These are phyloP conservation scores for Cudoniella acicularis DNA, from an alignment of 495 filamentous ascomycete genomes.

Conservation along the genomic window DNA sequence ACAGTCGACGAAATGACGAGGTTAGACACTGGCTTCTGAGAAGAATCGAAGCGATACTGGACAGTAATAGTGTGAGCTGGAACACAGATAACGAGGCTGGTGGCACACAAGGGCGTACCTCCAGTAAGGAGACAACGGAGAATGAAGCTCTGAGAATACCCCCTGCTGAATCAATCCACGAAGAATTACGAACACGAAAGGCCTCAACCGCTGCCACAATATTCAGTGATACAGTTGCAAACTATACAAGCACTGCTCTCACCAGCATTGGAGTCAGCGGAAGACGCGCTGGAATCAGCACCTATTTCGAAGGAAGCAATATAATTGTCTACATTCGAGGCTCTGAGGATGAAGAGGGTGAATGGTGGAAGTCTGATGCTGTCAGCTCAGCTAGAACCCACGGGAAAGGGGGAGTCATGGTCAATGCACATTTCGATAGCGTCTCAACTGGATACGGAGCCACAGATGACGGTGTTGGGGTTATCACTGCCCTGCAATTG, in stretches of 20 bases:
- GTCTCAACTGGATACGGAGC: conserved; percentile 87
- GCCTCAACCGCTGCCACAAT: conserved; percentile 33
- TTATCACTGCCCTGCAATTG: conserved; percentile 82
- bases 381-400: conserved; percentile 40
- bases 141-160: too few relatives aligned
- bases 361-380: conserved; percentile 55
- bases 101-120: neutral
- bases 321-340: conserved; percentile 89
- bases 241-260: conserved; percentile 56
- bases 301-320: conserved; percentile 91
- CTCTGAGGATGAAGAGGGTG: conserved; percentile 60
- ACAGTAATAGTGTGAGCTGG: conserved; percentile 43
- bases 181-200: conserved; percentile 2
- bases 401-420: conserved; percentile 73
- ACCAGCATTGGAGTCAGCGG: conserved; percentile 18
- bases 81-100: conserved; percentile 1
- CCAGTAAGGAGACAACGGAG: too few relatives aligned
- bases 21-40: conserved; percentile 72
- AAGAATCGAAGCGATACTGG: conserved; percentile 65
- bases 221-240: conserved; percentile 77
- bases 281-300: conserved; percentile 40
- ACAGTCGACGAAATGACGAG: conserved; percentile 76
- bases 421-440: conserved; percentile 95
- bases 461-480: conserved; percentile 90
- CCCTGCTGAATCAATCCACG: too few relatives aligned